Evolutionary conservation across 345 rosid genomes (phyloP).

Genomic region (Dipteronia dyeriana): DNA sequence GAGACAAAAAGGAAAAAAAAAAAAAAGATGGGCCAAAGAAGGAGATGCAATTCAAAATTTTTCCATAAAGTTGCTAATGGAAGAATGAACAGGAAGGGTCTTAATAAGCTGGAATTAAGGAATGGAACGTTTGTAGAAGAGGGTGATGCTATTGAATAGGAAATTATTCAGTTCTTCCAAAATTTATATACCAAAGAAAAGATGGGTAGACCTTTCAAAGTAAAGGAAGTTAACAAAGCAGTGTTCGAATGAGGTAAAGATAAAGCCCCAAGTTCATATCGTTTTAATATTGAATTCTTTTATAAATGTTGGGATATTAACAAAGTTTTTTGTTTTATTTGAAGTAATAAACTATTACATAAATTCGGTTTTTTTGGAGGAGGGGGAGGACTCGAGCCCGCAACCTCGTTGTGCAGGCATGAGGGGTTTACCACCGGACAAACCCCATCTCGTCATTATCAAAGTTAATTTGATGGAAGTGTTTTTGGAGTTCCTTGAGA

Average conservation of each 20-base stretch:
- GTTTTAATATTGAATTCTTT: background rate
- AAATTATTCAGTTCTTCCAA: background rate
- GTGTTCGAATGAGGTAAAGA: background rate
- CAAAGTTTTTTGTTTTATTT: too few species aligned
- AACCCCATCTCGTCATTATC: background rate
- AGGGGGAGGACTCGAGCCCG: too few species aligned
- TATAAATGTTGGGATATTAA: background rate
- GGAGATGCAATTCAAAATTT: background rate
- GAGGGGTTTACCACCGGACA: too few species aligned
- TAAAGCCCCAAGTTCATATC: background rate
- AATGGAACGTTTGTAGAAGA: background rate
- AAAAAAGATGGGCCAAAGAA: background rate
- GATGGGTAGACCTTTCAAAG: background rate
- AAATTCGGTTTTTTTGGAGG: too few species aligned
- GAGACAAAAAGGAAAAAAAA: background rate
- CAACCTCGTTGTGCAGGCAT: too few species aligned
- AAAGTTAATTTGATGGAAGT: background rate
- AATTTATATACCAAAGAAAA: background rate
- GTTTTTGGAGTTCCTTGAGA: background rate
- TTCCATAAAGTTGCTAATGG: background rate
- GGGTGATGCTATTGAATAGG: background rate
- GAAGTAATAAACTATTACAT: too few species aligned
- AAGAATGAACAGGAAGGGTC: background rate
- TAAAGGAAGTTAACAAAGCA: background rate
- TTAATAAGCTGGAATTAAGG: background rate